Percentiles rank a stretch among this genome's conserved stretches.
Conservation (phyloP, 1,284 basidiomycete genomes). For the Ceratobasidium sp. region DNA sequence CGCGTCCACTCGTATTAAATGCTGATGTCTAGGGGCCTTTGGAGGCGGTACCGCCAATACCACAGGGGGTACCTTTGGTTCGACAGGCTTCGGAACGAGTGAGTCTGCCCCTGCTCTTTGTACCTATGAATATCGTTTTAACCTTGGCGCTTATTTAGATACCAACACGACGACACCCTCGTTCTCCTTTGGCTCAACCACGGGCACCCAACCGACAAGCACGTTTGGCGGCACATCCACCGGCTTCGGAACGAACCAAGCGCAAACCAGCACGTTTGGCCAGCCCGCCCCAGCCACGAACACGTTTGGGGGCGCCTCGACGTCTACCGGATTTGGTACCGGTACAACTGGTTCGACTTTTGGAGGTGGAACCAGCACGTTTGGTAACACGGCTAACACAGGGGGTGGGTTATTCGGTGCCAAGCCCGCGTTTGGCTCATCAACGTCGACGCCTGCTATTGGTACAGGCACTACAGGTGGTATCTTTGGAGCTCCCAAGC, state of each 20-base stretch:
- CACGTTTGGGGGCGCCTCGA: conserved; percentile 54
- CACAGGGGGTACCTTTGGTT: conserved; percentile 54
- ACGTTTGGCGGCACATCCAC: conserved; percentile 40
- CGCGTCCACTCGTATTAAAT: not conserved
- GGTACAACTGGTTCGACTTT: conserved; percentile 52
- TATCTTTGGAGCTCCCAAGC: conserved; percentile 39
- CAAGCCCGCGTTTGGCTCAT: conserved; percentile 54
- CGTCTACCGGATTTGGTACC: conserved; percentile 59
- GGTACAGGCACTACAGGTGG: conserved; percentile 39
- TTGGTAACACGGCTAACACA: conserved; percentile 62
- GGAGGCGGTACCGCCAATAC: conserved; percentile 62
- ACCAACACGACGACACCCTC: conserved; percentile 22
- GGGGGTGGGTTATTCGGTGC: conserved; percentile 57
- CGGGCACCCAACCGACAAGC: conserved; percentile 23
- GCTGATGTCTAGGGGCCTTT: conserved; percentile 67
- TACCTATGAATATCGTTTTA: not conserved
- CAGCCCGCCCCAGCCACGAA: conserved; percentile 53
- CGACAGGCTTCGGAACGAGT: conserved; percentile 74
- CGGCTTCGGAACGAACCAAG: conserved; percentile 45
- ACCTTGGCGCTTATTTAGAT: conserved; percentile 23
- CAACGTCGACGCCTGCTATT: conserved; percentile 52
- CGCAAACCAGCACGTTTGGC: conserved; percentile 45
- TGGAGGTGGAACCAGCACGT: conserved; percentile 58
- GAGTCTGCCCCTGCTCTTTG: not conserved
- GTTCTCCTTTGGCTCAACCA: conserved; percentile 31